Percentiles rank a stretch among this genome's conserved stretches.
These are phyloP conservation scores for Fusarium mundagurra DNA, from an alignment of 2,329 filamentous ascomycete species.

Conservation along the genomic window DNA sequence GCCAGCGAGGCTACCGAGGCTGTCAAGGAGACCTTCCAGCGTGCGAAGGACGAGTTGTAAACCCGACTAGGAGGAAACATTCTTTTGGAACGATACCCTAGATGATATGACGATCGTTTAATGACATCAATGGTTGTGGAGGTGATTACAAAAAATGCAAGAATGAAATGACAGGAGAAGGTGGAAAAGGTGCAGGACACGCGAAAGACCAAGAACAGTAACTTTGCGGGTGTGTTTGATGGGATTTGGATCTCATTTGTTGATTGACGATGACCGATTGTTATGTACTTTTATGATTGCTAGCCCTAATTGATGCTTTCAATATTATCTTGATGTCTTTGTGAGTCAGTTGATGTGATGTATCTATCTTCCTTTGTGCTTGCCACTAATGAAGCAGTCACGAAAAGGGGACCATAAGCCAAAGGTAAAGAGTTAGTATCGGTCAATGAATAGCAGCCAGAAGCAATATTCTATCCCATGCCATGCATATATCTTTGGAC, in stretches of 20 bases:
- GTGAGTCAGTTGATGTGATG: background rate
- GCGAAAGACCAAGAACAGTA: conserved; percentile 11
- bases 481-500: background rate
- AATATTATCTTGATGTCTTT: background rate
- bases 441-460: background rate
- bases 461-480: background rate
- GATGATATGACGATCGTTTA: conserved; percentile 43
- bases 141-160: background rate
- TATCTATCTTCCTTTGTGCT: background rate
- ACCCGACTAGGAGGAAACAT: conserved; percentile 26
- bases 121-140: conserved; percentile 31
- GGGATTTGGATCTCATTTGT: conserved; percentile 38
- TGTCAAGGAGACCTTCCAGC: conserved; percentile 52
- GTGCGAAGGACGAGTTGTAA: conserved; percentile 55
- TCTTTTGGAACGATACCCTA: conserved; percentile 45
- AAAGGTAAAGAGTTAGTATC: background rate
- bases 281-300: conserved; percentile 35
- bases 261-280: conserved; percentile 16
- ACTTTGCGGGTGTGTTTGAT: conserved; percentile 28
- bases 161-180: conserved; percentile 17
- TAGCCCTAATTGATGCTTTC: conserved; percentile 20
- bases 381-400: background rate
- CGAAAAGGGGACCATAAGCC: background rate
- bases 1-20: conserved; percentile 55
- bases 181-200: conserved; percentile 22